Base-by-base conservation (phyloP, 1,139 yeast genomes). In the Zygosaccharomyces pseudobailii region DNA sequence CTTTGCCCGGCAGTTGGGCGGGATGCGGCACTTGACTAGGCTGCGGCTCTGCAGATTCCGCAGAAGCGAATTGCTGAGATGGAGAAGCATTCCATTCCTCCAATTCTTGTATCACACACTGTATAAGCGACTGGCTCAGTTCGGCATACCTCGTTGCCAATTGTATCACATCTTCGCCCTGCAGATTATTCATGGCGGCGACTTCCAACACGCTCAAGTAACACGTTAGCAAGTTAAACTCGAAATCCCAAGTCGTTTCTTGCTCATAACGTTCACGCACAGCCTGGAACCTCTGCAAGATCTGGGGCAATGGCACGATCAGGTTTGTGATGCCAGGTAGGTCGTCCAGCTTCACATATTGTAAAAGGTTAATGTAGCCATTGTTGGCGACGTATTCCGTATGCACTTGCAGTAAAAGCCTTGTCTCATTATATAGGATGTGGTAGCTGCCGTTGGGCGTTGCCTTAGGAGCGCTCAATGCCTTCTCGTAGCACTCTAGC, bases 201-300 rank as follows among this genome's bases (percentile, higher is more conserved):
- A 58, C 50, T 49, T 63, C 68, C n/a, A 62, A 28, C 13, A 52
- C 47, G 3, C 55, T 49, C 27, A 55, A 41, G 28, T 63, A 60
- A 27, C 61, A 62, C 5, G 58, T 60, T 36, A 65, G 39, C 33
- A 63, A 51, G 51, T 66, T 64, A 39, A 55, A 62, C 31, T 57
- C 55, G 5, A 65, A 50, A 48, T 66, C 70, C 70, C 70, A 66
- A 1, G 61, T 54, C 10, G 51, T 49, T n/a, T 43, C 37, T 30
- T 56, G 56, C 13, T 50, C 49, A 43, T 50, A 59, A 10, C 44
- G 41, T 13, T 47, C 41, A n/a, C 47, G 46, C 6, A 57, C 58
- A 10, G 43, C 33, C 42, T 62, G 65, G 49, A 62, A 54, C 23
- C 54, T 47, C 6, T 44, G 32, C 7, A 56, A 52, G n/a, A 63